Conservation (phyloP, 2,329 filamentous ascomycete genomes). For the Epichloe sylvatica region DNA sequence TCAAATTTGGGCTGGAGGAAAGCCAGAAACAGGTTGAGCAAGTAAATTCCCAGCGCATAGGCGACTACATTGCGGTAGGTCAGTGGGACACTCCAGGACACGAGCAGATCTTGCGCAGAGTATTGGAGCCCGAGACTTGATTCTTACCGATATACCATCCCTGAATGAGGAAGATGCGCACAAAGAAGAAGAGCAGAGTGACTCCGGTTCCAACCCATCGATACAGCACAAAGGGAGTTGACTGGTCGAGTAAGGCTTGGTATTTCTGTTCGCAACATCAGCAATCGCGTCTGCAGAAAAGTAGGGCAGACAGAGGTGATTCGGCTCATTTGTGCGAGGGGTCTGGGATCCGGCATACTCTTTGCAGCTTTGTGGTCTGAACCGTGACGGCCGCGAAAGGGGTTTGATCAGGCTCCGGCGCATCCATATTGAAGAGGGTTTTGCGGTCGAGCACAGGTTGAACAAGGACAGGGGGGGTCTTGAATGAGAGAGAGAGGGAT, state of each 20-base stretch:
- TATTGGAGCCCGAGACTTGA: too few relatives aligned
- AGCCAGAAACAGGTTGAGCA: constrained; percentile 96
- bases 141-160: constrained; percentile 92
- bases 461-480: neutral
- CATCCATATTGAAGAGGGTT: constrained; percentile 51
- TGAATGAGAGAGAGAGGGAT: neutral
- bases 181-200: constrained; percentile 66
- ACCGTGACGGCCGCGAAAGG: constrained; percentile 81
- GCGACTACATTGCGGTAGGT: constrained; percentile 49
- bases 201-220: constrained; percentile 77
- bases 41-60: constrained; percentile 95
- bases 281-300: neutral
- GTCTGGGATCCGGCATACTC: constrained; percentile 36
- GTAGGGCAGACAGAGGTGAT: neutral
- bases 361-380: constrained; percentile 63
- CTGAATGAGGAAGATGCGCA: constrained; percentile 81
- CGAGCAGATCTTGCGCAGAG: neutral
- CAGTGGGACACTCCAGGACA: neutral
- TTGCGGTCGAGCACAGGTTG: neutral
- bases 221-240: constrained; percentile 77
- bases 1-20: constrained; percentile 98
- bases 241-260: constrained; percentile 86
- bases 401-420: constrained; percentile 73
- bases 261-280: constrained; percentile 50
- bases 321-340: neutral